Base-by-base conservation (phyloP, 768 basidiomycete species). In the Sporobolomyces pararoseus region DNA sequence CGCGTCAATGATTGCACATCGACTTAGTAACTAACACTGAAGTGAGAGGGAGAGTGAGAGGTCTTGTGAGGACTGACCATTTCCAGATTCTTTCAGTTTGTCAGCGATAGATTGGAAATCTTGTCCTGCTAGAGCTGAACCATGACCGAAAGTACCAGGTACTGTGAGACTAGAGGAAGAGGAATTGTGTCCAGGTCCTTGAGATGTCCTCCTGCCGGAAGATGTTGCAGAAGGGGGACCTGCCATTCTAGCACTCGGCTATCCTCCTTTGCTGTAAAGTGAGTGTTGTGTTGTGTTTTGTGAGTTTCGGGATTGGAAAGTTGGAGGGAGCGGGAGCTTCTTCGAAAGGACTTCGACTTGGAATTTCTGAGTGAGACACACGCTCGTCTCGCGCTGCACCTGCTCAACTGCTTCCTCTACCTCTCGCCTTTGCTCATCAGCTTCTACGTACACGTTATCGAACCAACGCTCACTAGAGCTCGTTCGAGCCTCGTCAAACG, bases 101-200 rank as follows among this genome's bases (percentile, higher is more conserved):
- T 66, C 69, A 10, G 69, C 69, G 12, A 70, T 59, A 4, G 69
- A 50, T 51, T 70, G 64, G 32, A 70, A 70, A 53, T 54, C 61
- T 53, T 70, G 69, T 0, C 69, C 69, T 47, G 65, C 69, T 35
- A 70, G 53, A 1, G 59, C 21, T 0, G 69, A 55, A n/a, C 69
- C 69, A 6, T 46, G 59, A 19, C 69, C 69, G 47, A 70, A 70
- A 3, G 68, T 53, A 63, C 68, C 68, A 10, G 62, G 55, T 4
- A 32, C 12, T 23, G 50, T 49, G 3, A 2, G 6, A 5, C 25
- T 4, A 7, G 21, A n/a, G 7, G 55, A n/a, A n/a, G 27, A 16
- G 39, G 44, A 21, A 21, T 51, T 7, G 21, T 50, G 46, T 25
- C 39, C 19, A 21, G 47, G 63, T 27, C 59, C 51, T 9, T 9